These are phyloP conservation scores for Starmerella lactis-condensi DNA, from an alignment of 805 yeast species.

Conservation along the genomic window DNA sequence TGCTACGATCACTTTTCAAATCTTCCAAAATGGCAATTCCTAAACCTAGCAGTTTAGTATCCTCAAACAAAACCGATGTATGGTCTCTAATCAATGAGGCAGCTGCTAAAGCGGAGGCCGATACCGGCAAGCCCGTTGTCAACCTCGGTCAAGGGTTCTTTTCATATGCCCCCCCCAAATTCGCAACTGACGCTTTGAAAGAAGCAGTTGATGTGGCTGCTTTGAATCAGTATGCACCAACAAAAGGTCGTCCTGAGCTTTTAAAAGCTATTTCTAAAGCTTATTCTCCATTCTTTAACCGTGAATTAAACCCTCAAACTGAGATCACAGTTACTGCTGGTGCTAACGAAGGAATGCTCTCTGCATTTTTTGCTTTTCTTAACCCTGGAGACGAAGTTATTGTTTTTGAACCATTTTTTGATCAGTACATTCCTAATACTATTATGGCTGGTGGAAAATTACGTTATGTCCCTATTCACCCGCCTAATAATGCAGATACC, in stretches of 20 bases:
- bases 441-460: conserved; percentile 87
- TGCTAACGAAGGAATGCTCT: conserved; percentile 86
- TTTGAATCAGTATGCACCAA: conserved; percentile 81
- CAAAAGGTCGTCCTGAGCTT: conserved; percentile 68
- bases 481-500: conserved; percentile 51
- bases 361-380: conserved; percentile 69
- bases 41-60: conserved; percentile 12
- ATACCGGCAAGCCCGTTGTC: conserved; percentile 55
- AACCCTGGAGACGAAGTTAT: conserved; percentile 85
- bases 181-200: conserved; percentile 68
- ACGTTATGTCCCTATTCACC: conserved; percentile 67
- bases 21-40: conserved; percentile 7
- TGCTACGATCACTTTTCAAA: conserved; percentile 1
- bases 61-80: conserved; percentile 38
- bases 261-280: conserved; percentile 49
- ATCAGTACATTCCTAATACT: conserved; percentile 86
- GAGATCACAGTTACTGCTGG: conserved; percentile 82
- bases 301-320: conserved; percentile 33
- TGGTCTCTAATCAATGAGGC: conserved; percentile 94
- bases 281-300: conserved; percentile 49
- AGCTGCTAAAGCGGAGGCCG: conserved; percentile 60
- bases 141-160: conserved; percentile 96
- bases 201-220: conserved; percentile 54
- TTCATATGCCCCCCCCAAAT: conserved; percentile 89
- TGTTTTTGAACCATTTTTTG: conserved; percentile 93